phyloP scores from a whole-genome alignment of 306 rosid species.

The Fragaria ananassa region DNA sequence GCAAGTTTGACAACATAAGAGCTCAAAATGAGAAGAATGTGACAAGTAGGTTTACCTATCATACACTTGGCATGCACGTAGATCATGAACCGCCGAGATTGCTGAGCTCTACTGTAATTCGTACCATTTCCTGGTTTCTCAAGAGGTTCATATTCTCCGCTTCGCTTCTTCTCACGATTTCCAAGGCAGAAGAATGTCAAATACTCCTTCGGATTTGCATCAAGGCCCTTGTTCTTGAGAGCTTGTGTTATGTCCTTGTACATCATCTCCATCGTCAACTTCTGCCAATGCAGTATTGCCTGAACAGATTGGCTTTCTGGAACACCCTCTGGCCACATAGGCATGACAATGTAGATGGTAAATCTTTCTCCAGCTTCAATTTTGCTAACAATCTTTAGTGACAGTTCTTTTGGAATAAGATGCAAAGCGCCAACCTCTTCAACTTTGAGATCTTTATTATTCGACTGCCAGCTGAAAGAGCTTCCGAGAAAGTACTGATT shows the following conservation, averaged over 20 bases:
- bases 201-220: slow-evolving; percentile 44
- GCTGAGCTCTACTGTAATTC: slow-evolving; percentile 44
- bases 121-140: slow-evolving; percentile 33
- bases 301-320: slow-evolving; percentile 45
- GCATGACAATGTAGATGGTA: slow-evolving; percentile 42
- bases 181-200: slow-evolving; percentile 59
- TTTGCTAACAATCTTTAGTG: slow-evolving; percentile 54
- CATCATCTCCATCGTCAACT: slow-evolving; percentile 56
- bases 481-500: slow-evolving; percentile 54
- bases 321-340: slow-evolving; percentile 60
- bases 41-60: slow-evolving; percentile 36
- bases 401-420: slow-evolving; percentile 48
- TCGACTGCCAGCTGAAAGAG: slow-evolving; percentile 39
- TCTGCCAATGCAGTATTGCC: slow-evolving; percentile 48
- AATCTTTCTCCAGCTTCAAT: slow-evolving; percentile 53
- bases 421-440: slow-evolving; percentile 39
- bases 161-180: slow-evolving; percentile 32
- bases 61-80: slow-evolving; percentile 56
- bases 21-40: background rate
- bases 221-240: slow-evolving; percentile 36
- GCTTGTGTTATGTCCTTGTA: slow-evolving; percentile 42
- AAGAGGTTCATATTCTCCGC: slow-evolving; percentile 36
- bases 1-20: background rate
- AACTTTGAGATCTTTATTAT: slow-evolving; percentile 14
- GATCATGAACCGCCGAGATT: slow-evolving; percentile 49